These are phyloP conservation scores for Castanospermum australe DNA, from an alignment of 306 rosid genomes.

Conservation along the genomic window DNA sequence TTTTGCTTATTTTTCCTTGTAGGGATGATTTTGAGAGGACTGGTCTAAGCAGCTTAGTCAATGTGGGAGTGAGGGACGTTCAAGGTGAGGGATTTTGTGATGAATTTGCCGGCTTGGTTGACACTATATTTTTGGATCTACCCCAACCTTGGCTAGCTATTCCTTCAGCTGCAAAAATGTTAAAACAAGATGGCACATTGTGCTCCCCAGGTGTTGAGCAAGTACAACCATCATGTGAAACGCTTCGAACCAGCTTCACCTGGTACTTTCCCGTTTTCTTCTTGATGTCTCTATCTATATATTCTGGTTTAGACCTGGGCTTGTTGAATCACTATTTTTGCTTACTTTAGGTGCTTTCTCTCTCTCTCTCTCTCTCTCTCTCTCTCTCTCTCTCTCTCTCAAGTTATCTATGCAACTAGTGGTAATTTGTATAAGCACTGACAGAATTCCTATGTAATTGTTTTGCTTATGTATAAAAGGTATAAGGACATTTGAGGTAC, in stretches of 20 bases:
- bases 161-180: constrained; percentile 63
- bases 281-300: background rate
- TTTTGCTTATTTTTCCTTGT: background rate
- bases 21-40: constrained; percentile 80
- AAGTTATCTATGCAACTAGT: background rate
- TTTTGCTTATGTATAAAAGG: constrained; percentile 43
- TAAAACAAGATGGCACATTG: constrained; percentile 72
- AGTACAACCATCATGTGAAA: constrained; percentile 58
- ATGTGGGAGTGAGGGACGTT: constrained; percentile 67
- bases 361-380: no score
- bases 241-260: constrained; percentile 55
- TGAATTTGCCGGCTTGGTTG: constrained; percentile 51
- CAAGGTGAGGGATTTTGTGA: constrained; percentile 74
- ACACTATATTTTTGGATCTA: constrained; percentile 67
- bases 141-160: constrained; percentile 84
- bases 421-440: background rate
- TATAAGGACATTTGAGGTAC: constrained; percentile 84
- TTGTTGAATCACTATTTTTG: background rate
- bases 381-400: no score
- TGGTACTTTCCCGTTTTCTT: constrained; percentile 29
- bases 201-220: constrained; percentile 73
- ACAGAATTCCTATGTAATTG: background rate
- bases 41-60: constrained; percentile 52
- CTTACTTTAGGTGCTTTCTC: background rate
- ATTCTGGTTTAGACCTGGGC: background rate